Evolutionary conservation across 1,284 basidiomycete species (phyloP).

Genomic region (Paramarasmius palmivorus): DNA sequence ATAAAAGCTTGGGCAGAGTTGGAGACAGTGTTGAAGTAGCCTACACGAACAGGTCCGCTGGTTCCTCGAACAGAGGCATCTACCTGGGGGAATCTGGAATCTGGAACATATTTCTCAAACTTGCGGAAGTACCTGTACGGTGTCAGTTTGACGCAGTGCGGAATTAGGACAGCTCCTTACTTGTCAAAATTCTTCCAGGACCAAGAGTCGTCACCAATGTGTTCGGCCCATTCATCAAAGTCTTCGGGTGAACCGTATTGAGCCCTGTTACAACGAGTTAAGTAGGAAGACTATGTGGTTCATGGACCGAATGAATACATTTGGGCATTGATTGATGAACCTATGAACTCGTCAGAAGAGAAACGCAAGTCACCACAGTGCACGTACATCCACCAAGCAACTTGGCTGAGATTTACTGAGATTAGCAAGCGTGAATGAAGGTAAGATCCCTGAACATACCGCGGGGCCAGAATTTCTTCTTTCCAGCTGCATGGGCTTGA

Average conservation of each 20-base stretch:
- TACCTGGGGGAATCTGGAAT: slow-evolving; percentile 46
- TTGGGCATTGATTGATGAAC: slow-evolving; percentile 66
- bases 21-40: slow-evolving; percentile 39
- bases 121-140: slow-evolving; percentile 56
- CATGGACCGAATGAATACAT: slow-evolving; percentile 40
- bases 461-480: slow-evolving; percentile 59
- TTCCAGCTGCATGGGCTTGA: slow-evolving; percentile 47
- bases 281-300: slow-evolving; percentile 1
- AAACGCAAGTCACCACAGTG: too few species aligned
- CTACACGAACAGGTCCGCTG: slow-evolving; percentile 50
- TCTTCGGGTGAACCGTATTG: slow-evolving; percentile 70
- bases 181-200: slow-evolving; percentile 54
- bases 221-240: slow-evolving; percentile 67
- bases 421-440: neutral
- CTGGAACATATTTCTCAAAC: slow-evolving; percentile 55
- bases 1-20: slow-evolving; percentile 44
- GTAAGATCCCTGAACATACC: slow-evolving; percentile 36
- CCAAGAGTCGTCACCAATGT: slow-evolving; percentile 62
- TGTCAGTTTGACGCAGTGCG: neutral
- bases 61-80: slow-evolving; percentile 45
- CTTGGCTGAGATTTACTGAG: slow-evolving; percentile 42
- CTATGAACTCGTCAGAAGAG: too few species aligned
- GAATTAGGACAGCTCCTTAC: slow-evolving; percentile 27
- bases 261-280: slow-evolving; percentile 40
- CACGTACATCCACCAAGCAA: slow-evolving; percentile 71